phyloP scores from a whole-genome alignment of 768 basidiomycete species.

The Pisolithus orientalis region DNA sequence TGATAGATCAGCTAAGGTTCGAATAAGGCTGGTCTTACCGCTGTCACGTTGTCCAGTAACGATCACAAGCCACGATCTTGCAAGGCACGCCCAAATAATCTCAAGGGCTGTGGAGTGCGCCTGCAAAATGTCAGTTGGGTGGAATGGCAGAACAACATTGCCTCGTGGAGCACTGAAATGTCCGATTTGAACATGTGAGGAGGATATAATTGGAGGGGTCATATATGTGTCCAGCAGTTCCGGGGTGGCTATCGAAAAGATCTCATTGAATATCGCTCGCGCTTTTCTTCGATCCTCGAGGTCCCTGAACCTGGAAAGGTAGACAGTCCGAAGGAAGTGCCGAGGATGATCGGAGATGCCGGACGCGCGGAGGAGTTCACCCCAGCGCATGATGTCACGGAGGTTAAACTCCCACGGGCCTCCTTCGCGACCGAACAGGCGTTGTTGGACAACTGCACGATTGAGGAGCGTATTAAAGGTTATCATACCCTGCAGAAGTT shows the following conservation, averaged over 20 bases:
- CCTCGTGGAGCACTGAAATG: slow-evolving; percentile 39
- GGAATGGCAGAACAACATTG: slow-evolving; percentile 27
- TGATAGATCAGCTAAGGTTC: slow-evolving; percentile 59
- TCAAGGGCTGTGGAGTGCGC: slow-evolving; percentile 62
- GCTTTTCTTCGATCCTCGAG: slow-evolving; percentile 55
- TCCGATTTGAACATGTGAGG: slow-evolving; percentile 59
- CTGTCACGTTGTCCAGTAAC: slow-evolving; percentile 65
- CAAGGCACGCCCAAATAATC: slow-evolving; percentile 65
- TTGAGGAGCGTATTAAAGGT: slow-evolving; percentile 69
- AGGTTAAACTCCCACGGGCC: slow-evolving; percentile 98
- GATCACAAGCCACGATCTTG: slow-evolving; percentile 84
- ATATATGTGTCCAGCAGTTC: slow-evolving; percentile 35
- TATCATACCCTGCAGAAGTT: slow-evolving; percentile 69
- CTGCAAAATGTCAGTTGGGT: slow-evolving; percentile 51
- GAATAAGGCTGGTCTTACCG: slow-evolving; percentile 78
- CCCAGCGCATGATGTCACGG: slow-evolving; percentile 91
- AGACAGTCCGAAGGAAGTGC: slow-evolving; percentile 64
- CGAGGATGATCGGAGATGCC: slow-evolving; percentile 40
- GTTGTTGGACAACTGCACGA: slow-evolving; percentile 55
- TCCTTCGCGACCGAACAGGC: slow-evolving; percentile 70
- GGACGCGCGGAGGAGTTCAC: slow-evolving; percentile 41
- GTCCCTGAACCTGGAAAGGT: slow-evolving; percentile 82
- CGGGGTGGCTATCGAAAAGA: slow-evolving; percentile 31
- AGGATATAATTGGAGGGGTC: slow-evolving; percentile 29
- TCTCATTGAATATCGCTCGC: slow-evolving; percentile 44